These are phyloP conservation scores for Calonectria pteridis DNA, from an alignment of 2,329 filamentous ascomycete genomes.

Conservation along the genomic window DNA sequence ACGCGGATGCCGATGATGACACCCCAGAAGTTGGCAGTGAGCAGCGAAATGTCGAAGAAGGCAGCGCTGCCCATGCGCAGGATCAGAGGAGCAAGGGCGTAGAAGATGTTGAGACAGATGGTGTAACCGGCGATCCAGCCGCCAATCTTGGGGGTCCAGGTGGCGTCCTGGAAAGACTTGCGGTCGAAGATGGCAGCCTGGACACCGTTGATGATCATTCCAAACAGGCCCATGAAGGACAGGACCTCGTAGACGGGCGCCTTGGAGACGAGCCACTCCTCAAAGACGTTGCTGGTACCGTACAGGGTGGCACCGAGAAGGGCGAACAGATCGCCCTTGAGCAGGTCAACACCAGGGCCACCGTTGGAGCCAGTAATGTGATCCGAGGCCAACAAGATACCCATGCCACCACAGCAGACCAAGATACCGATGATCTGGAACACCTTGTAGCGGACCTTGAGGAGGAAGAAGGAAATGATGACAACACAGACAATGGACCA, in stretches of 20 bases:
- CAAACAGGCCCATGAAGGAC: conserved; percentile 90
- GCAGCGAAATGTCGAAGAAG: conserved; percentile 95
- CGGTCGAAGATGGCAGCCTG: conserved; percentile 95
- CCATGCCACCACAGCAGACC: conserved; percentile 91
- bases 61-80: conserved; percentile 91
- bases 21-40: conserved; percentile 98
- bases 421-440: conserved; percentile 90
- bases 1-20: conserved; percentile 91
- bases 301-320: conserved; percentile 92
- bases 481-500: conserved; percentile 98
- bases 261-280: conserved; percentile 93
- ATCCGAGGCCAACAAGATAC: conserved; percentile 87
- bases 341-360: conserved; percentile 74
- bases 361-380: conserved; percentile 83
- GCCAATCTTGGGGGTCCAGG: conserved; percentile 76
- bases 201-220: conserved; percentile 89
- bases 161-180: conserved; percentile 71
- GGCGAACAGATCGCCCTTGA: conserved; percentile 95
- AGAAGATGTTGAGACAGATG: conserved; percentile 85
- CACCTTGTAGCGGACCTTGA: conserved; percentile 89
- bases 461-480: conserved; percentile 82
- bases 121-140: conserved; percentile 95
- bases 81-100: conserved; percentile 86
- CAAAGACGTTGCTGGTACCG: conserved; percentile 89
- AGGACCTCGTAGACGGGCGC: conserved; percentile 93